Base-by-base conservation (phyloP, 495 filamentous ascomycete genomes). In the Penicillium herquei region DNA sequence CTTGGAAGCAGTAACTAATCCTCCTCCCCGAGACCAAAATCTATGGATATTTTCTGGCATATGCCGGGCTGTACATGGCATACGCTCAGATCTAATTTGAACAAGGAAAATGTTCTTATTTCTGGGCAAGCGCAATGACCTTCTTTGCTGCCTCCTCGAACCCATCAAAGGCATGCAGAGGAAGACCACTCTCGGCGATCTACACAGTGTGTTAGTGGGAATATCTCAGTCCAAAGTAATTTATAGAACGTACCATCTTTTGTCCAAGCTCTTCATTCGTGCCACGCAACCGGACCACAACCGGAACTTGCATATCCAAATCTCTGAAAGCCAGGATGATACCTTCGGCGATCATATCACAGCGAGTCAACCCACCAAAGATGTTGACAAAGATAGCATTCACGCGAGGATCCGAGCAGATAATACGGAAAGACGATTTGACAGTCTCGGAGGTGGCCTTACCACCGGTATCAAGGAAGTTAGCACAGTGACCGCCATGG, bases 401-500 rank as follows among this genome's bases (percentile, higher is more conserved):
- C 7, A 95, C 89, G 9, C 91, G 74, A 11, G 75, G 60, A 62
- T 96, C 91, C 30, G 75, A 78, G 56, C 90, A 72, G 14, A 96
- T 84, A 8, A 89, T 73, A 46, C 83, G 77, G 59, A 96, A 93
- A 17, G 84, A 86, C 44, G 83, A 77, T 70, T 88, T 87, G 39
- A 96, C 88, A 0, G 90, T 95, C 61, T 87, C 84, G n/a, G 81
- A 82, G 2, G 92, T 96, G 1, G 92, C 92, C 68, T 95, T 96
- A 49, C 91, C 92, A 31, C 92, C 91, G 0, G 91, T 95, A 66
- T 96, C 92, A 30, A 96, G 78, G 73, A 96, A 96, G 55, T 96
- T 96, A 31, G 90, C 80, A 30, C 83, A 84, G 41, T 78, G 72
- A 44, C 85, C 86, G 39, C 84, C 85, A 55, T 82, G 83, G 39